Percentiles rank a stretch among this genome's conserved stretches.
Conservation (phyloP, 495 filamentous ascomycete genomes). For the Daldinia grandis region DNA sequence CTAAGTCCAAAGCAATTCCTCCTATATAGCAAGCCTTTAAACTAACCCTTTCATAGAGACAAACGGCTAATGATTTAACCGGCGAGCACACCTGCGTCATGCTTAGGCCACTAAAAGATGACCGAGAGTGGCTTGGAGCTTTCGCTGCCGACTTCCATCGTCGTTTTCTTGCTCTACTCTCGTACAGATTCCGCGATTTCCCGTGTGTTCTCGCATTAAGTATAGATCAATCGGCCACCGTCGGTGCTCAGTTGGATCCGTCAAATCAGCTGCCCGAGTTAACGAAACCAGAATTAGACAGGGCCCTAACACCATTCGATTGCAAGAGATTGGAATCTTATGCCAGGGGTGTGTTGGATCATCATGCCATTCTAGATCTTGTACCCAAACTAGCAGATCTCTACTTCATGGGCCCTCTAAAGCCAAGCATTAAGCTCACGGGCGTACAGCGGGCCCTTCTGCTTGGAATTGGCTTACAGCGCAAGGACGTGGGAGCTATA, state of each 20-base stretch:
- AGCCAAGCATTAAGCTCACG: constrained; percentile 69
- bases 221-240: constrained; percentile 84
- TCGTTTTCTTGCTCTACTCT: constrained; percentile 85
- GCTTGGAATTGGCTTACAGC: constrained; percentile 86
- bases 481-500: constrained; percentile 81
- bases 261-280: constrained; percentile 61
- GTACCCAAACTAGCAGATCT: constrained; percentile 80
- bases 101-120: constrained; percentile 78
- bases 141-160: constrained; percentile 93
- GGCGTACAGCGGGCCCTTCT: constrained; percentile 86
- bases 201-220: constrained; percentile 81
- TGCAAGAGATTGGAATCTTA: constrained; percentile 94
- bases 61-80: constrained; percentile 95
- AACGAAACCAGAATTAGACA: constrained; percentile 76
- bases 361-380: constrained; percentile 96
- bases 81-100: constrained; percentile 99
- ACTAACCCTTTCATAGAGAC: constrained; percentile 58
- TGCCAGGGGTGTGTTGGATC: constrained; percentile 95
- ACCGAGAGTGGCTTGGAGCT: constrained; percentile 84
- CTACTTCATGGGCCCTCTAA: constrained; percentile 83
- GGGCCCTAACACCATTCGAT: constrained; percentile 85
- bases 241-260: constrained; percentile 70
- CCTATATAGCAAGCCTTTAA: not conserved
- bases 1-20: not conserved
- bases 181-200: constrained; percentile 91